These are phyloP conservation scores for Gaeumannomyces tritici DNA, from an alignment of 2,329 filamentous ascomycete genomes.

Conservation along the genomic window DNA sequence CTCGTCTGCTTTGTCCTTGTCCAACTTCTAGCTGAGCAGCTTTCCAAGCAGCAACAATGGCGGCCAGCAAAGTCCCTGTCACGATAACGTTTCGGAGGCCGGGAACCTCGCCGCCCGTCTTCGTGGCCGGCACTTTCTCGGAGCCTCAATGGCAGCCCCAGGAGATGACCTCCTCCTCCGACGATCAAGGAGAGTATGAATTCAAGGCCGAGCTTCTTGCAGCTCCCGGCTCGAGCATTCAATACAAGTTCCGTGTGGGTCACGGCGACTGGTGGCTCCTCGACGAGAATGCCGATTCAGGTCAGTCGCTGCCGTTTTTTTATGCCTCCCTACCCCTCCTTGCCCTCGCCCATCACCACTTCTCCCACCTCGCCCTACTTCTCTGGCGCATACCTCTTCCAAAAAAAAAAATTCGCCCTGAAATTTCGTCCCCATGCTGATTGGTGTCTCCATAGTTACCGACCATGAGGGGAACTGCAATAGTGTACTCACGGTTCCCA, in stretches of 20 bases:
- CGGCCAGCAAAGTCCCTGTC: conserved; percentile 29
- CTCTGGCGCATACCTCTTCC: background rate
- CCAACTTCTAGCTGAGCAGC: background rate
- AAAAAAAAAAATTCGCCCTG: too few relatives aligned
- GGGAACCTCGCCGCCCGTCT: conserved; percentile 57
- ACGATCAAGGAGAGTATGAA: conserved; percentile 41
- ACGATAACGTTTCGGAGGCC: conserved; percentile 52
- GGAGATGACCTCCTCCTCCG: conserved; percentile 51
- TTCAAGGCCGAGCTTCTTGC: conserved; percentile 49
- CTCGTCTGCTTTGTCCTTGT: background rate
- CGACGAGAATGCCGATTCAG: conserved; percentile 50
- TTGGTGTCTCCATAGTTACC: conserved; percentile 17
- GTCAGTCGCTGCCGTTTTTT: conserved; percentile 29
- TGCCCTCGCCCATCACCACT: background rate
- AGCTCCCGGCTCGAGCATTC: conserved; percentile 48
- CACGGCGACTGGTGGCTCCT: conserved; percentile 60
- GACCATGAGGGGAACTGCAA: conserved; percentile 39
- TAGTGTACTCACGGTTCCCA: conserved; percentile 28
- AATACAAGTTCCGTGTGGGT: conserved; percentile 68
- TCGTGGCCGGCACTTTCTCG: conserved; percentile 60
- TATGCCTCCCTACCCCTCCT: background rate
- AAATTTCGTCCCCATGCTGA: too few relatives aligned
- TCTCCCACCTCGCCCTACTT: background rate
- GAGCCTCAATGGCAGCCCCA: conserved; percentile 55
- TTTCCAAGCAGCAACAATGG: conserved; percentile 16